Evolutionary conservation across 2,329 filamentous ascomycete species (phyloP), one percentile per base, ranked within the genome.

Genomic region (Cordyceps cateniannulata): DNA sequence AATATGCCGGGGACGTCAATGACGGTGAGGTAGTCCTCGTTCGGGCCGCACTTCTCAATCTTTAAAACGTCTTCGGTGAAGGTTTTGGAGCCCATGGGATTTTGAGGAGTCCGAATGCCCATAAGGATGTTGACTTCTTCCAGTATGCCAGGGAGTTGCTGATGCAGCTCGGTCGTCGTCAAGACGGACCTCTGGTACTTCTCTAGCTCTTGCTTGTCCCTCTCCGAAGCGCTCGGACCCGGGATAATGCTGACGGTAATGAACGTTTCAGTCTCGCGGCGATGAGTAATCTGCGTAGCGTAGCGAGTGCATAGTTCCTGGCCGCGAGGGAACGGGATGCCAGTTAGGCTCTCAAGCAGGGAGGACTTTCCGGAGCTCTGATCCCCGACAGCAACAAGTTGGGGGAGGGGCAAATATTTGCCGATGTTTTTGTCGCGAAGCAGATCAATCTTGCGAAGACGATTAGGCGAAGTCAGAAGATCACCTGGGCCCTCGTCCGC

Each of bases 1-100:
- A 83, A 82, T n/a, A 83, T 79, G 0, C 81, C 81, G 0, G 81
- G 81, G 0, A 84, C 79, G 20, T 84, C 81, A 5, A 83, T 83
- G 7, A 84, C 72, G 0, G 80, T 84, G 7, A 83, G 71, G 18
- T 81, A 76, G 3, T 77, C 67, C 65, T 72, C 77, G 0, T 74
- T 53, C 0, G 80, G 81, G 0, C 81, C 78, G 1, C 69, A 70
- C 32, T 81, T 78, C 58, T 76, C 73, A 0, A 76, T 69, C 0
- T 69, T 69, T n/a, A 76, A 66, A 0, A 76, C 63, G 44, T 83
- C 78, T 5, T 78, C 71, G 32, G 77, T 81, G 53, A 83, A 83
- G 0, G 75, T 73, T 0, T 63, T 60, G 0, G 68, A 64, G 10
- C 29, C 20, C 0, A 61, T 61, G 0, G 53, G 60, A 16, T 61